phyloP scores from a whole-genome alignment of 768 basidiomycete genomes.

The Tricholoma terreum region DNA sequence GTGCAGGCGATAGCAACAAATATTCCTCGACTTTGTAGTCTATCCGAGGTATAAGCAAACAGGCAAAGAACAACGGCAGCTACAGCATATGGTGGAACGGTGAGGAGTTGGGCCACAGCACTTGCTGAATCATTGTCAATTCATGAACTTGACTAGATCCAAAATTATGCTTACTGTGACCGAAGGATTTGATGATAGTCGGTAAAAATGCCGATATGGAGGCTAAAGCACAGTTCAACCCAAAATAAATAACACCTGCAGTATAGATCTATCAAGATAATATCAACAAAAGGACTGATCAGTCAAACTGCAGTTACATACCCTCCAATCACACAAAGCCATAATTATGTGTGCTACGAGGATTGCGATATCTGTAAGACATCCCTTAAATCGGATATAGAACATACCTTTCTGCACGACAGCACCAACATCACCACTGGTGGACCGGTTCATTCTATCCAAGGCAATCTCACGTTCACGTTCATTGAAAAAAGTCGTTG shows the following conservation, averaged over 20 bases:
- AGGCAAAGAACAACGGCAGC: slow-evolving; percentile 59
- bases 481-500: slow-evolving; percentile 54
- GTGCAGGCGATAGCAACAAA: slow-evolving; percentile 43
- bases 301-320: slow-evolving; percentile 24
- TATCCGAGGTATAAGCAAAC: slow-evolving; percentile 63
- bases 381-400: background rate
- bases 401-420: slow-evolving; percentile 56
- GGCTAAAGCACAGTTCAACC: slow-evolving; percentile 71
- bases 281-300: background rate
- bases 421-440: slow-evolving; percentile 63
- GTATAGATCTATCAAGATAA: slow-evolving; percentile 46
- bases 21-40: slow-evolving; percentile 55
- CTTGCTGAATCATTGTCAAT: slow-evolving; percentile 39
- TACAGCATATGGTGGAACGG: slow-evolving; percentile 79
- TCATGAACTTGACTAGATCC: background rate
- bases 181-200: slow-evolving; percentile 74
- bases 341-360: slow-evolving; percentile 53
- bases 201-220: slow-evolving; percentile 82
- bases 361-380: background rate
- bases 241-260: slow-evolving; percentile 76
- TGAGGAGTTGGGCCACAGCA: slow-evolving; percentile 67
- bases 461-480: slow-evolving; percentile 58
- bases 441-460: slow-evolving; percentile 62
- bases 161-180: slow-evolving; percentile 50
- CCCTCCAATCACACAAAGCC: slow-evolving; percentile 73